Evolutionary conservation across 768 basidiomycete genomes (phyloP), one percentile per base, ranked within the genome.

Genomic region (Auricularia auricula-judae): DNA sequence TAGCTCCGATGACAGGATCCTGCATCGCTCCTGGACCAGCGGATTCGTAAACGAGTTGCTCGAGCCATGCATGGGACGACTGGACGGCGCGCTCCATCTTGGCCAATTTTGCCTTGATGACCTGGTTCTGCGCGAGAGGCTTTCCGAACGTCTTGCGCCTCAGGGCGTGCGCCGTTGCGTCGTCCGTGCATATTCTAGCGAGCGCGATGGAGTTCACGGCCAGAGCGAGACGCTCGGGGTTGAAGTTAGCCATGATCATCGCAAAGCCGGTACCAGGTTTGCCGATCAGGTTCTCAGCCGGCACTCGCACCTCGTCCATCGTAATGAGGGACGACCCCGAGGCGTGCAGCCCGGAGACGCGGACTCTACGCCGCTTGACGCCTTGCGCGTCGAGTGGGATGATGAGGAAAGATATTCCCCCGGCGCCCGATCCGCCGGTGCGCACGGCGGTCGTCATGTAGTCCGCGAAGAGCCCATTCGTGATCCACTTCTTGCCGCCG

Each of bases 401-500:
- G 33, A 73, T 62, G 36, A 72, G 62, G 23, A 73, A 43, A 14
- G 68, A 70, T 43, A 71, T 64, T 2, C 70, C 72, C 34, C 51
- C 47, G 2, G 61, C 62, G 34, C 63, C 43, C 11, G 71, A 67
- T 34, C 67, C 70, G 1, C 70, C 71, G 1, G 73, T 74, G 21
- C 73, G 67, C 14, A 73, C 73, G 7, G 72, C 73, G 3, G 72
- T 67, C 18, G 71, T 73, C 61, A 72, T 68, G 64, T 69, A 73
- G 66, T 73, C 71, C 4, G 65, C 65, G 63, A 66, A 72, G 29
- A 71, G 58, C 2, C 69, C 69, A 56, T 68, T 66, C 62, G 67
- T 68, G 4, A 68, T 67, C 67, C 67, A 68, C 61, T 68, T 68
- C 54, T 68, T 68, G 12, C 33, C 36, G 42, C 67, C 67, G 51